phyloP scores from a whole-genome alignment of 2,329 filamentous ascomycete species.

The Trichophyton rubrum region DNA sequence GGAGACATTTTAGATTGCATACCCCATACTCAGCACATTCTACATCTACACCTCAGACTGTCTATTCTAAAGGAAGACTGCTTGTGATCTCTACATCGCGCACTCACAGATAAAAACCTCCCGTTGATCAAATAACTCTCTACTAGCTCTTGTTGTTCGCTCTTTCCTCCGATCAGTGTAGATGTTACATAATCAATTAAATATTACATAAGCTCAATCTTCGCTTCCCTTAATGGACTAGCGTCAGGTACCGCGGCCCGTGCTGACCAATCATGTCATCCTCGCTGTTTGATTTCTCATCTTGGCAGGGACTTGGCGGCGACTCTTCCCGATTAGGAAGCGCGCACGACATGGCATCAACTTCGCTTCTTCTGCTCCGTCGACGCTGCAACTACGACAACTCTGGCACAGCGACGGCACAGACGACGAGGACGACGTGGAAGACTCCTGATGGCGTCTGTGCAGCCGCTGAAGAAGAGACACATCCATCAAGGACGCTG shows the following conservation, averaged over 20 bases:
- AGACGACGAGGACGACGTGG: neutral
- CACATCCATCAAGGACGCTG: conserved; percentile 2
- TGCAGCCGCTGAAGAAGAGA: neutral
- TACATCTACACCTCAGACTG: neutral
- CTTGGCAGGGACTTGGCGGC: neutral
- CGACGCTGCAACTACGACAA: neutral
- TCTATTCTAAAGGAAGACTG: neutral
- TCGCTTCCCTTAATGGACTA: neutral
- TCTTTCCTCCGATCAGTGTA: neutral
- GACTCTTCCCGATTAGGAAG: neutral
- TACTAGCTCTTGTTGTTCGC: neutral
- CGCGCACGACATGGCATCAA: neutral
- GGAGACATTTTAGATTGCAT: conserved; percentile 25
- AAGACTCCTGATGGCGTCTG: neutral
- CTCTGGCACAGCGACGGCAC: neutral
- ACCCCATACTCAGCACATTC: neutral
- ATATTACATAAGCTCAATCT: neutral
- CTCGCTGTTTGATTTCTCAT: neutral
- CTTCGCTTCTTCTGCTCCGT: neutral
- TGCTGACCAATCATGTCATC: neutral
- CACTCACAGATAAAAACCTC: neutral
- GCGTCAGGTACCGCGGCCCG: neutral
- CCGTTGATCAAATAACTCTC: neutral
- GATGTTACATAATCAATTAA: neutral
- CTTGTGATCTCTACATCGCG: neutral